Conservation (phyloP, 2,329 filamentous ascomycete species). For the Diaporthe vexans region DNA sequence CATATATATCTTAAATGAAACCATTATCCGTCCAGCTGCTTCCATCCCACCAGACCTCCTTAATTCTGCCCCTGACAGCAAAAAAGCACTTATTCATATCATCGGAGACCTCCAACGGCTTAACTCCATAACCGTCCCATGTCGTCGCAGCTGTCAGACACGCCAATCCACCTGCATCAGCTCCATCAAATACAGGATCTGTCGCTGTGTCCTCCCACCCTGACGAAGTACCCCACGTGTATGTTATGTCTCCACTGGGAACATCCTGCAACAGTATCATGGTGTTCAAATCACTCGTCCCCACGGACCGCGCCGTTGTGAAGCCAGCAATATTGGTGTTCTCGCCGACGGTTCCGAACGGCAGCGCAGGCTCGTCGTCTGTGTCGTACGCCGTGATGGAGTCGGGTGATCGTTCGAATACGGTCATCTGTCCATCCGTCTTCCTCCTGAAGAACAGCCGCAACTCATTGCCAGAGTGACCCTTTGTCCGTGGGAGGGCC, state of each 20-base stretch:
- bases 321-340: constrained; percentile 4
- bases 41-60: constrained; percentile 21
- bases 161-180: background rate
- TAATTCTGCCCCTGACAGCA: background rate
- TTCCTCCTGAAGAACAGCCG: constrained; percentile 26
- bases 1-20: background rate
- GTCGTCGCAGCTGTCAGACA: constrained; percentile 19
- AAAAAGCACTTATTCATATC: constrained; percentile 29
- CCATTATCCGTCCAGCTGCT: constrained; percentile 5
- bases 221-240: constrained; percentile 8
- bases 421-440: constrained; percentile 17
- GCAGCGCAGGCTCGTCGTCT: constrained; percentile 7
- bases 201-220: constrained; percentile 7
- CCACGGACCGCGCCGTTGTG: constrained; percentile 4
- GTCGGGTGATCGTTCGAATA: constrained; percentile 7
- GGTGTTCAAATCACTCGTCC: background rate
- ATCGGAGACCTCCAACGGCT: constrained; percentile 21
- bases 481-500: constrained; percentile 13
- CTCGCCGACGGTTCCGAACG: constrained; percentile 14
- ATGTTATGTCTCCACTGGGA: background rate
- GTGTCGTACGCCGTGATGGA: background rate
- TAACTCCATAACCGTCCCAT: constrained; percentile 8
- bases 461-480: constrained; percentile 8
- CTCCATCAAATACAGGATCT: constrained; percentile 8
- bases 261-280: constrained; percentile 11